Evolutionary conservation across 140 eudicot species (phyloP).

Genomic region (Anethum foeniculum): DNA sequence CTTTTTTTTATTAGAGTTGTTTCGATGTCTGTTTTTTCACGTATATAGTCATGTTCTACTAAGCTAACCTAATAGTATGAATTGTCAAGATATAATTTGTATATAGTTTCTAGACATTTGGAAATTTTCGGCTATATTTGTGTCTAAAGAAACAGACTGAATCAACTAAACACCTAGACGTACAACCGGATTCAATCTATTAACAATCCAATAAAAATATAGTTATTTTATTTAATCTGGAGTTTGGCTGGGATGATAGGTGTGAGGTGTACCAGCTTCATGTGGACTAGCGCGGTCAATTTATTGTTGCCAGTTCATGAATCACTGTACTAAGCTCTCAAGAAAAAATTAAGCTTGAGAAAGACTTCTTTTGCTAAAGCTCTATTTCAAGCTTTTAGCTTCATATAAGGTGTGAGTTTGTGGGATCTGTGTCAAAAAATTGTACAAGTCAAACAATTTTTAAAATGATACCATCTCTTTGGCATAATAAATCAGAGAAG

Average conservation of each 20-base stretch:
- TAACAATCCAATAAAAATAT: not conserved
- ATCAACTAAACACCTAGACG: not conserved
- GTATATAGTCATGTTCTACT: not conserved
- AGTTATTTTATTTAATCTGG: not conserved
- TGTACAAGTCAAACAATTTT: not conserved
- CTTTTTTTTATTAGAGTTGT: not conserved
- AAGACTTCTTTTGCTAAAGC: not conserved
- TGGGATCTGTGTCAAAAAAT: not conserved
- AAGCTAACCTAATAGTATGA: not conserved
- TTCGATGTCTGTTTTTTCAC: not conserved
- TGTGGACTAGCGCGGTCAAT: not conserved
- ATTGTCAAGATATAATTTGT: not conserved
- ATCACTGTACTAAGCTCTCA: not conserved
- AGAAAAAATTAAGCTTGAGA: not conserved
- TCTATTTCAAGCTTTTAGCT: not conserved
- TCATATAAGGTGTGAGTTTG: not conserved
- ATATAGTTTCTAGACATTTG: not conserved
- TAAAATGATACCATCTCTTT: not conserved
- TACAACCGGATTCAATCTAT: not conserved
- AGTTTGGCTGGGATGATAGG: not conserved
- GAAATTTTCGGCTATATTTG: not conserved
- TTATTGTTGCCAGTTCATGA: not conserved
- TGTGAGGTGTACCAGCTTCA: not conserved
- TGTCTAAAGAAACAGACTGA: not conserved
- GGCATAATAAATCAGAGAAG: not conserved